These are phyloP conservation scores for Hevea brasiliensis DNA, from an alignment of 345 rosid species.

Conservation along the genomic window DNA sequence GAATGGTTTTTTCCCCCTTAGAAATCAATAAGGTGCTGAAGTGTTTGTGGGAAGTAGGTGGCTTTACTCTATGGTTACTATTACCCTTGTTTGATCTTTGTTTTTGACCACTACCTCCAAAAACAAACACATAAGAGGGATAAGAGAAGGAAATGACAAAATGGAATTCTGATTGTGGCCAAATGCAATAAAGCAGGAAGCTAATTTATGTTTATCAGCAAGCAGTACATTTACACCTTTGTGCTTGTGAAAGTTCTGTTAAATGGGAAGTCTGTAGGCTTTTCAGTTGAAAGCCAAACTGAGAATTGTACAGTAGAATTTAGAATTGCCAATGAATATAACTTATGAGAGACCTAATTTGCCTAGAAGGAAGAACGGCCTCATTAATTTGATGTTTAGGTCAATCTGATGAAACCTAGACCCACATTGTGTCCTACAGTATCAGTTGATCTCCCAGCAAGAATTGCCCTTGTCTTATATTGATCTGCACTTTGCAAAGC, in stretches of 20 bases:
- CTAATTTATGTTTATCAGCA: background rate
- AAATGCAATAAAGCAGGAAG: background rate
- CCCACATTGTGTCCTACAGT: background rate
- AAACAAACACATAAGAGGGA: background rate
- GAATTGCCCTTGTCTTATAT: background rate
- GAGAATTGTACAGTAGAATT: background rate
- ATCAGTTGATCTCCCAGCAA: too few species aligned
- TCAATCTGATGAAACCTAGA: background rate
- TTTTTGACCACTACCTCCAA: background rate
- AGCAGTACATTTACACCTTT: background rate
- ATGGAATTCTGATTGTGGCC: background rate
- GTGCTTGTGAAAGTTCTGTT: background rate
- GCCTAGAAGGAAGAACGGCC: background rate
- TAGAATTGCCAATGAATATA: background rate
- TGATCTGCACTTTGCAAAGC: background rate
- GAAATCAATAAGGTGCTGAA: background rate
- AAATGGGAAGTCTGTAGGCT: background rate
- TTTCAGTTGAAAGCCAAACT: background rate
- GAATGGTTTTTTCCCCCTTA: background rate
- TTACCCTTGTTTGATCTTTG: background rate
- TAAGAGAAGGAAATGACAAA: background rate
- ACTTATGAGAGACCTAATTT: background rate
- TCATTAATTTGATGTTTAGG: background rate
- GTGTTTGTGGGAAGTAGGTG: background rate
- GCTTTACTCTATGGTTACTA: background rate